A percentile compares a stretch with the other conserved stretches of the same genome.
Evolutionary conservation across 352 stramenopile species (phyloP).

Genomic region (Pythium sukuiense): DNA sequence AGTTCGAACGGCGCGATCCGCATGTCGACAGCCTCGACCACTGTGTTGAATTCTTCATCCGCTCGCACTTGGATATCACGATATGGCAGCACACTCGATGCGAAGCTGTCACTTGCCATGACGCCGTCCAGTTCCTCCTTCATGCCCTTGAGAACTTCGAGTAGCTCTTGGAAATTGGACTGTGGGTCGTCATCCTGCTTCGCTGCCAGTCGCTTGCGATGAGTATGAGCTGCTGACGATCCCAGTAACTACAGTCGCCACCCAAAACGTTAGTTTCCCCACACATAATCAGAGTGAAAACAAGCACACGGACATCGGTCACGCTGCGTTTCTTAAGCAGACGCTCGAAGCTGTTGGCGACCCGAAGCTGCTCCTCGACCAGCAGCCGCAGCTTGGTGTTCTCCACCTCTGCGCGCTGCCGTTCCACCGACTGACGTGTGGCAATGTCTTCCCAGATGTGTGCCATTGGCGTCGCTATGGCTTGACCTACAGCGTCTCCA

Average conservation of each 20-base stretch:
- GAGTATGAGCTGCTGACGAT: background rate
- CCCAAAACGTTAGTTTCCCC: too few relatives aligned
- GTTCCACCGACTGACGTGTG: background rate
- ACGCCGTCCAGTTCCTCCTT: background rate
- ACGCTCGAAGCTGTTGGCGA: background rate
- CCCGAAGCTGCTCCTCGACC: background rate
- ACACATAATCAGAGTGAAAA: background rate
- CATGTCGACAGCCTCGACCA: background rate
- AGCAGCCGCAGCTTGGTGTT: conserved; percentile 2
- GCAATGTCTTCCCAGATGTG: background rate
- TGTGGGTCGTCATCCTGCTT: background rate
- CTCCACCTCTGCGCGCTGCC: background rate
- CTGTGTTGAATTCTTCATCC: background rate
- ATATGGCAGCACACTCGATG: background rate
- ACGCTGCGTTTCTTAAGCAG: background rate
- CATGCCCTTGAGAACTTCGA: background rate
- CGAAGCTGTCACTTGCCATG: background rate
- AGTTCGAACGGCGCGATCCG: background rate
- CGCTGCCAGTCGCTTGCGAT: background rate
- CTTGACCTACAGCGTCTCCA: background rate
- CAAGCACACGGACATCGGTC: background rate
- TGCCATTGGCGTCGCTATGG: background rate
- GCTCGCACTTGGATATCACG: background rate
- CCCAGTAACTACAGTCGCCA: background rate
- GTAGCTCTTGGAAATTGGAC: background rate